Percentiles rank a stretch among this genome's conserved stretches.
phyloP scores from a whole-genome alignment of 1,284 basidiomycete genomes.

The Mycosarcoma mackinlayi region DNA sequence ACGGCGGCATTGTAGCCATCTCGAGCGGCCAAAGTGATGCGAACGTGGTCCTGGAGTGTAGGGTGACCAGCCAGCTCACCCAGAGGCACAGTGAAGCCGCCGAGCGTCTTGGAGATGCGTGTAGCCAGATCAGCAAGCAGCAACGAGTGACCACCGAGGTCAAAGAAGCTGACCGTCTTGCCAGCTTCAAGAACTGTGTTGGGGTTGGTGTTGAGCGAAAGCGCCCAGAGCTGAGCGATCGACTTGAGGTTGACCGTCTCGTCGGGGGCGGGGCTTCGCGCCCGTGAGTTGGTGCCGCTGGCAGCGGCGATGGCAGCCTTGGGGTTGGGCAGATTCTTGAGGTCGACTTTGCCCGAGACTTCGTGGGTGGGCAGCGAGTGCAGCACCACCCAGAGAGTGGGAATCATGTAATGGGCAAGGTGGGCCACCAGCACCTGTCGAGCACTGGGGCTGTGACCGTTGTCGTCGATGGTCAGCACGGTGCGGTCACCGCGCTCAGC shows the following conservation, averaged over 20 bases:
- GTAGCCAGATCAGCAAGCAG: slow-evolving; percentile 63
- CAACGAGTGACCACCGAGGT: slow-evolving; percentile 67
- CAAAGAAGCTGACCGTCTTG: slow-evolving; percentile 61
- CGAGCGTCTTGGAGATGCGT: slow-evolving; percentile 59
- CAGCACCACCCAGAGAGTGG: slow-evolving; percentile 64
- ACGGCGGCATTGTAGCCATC: slow-evolving; percentile 65
- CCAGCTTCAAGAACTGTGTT: slow-evolving; percentile 50
- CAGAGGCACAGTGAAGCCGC: slow-evolving; percentile 64
- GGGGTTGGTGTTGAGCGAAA: slow-evolving; percentile 59
- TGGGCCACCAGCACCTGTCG: slow-evolving; percentile 47
- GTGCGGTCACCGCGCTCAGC: slow-evolving; percentile 36
- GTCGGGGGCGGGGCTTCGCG: slow-evolving; percentile 41
- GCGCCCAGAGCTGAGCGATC: slow-evolving; percentile 62
- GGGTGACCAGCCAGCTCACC: slow-evolving; percentile 59
- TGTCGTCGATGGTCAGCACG: slow-evolving; percentile 52
- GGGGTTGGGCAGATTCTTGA: slow-evolving; percentile 61
- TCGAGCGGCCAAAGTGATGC: slow-evolving; percentile 52
- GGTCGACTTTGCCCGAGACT: slow-evolving; percentile 67
- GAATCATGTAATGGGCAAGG: slow-evolving; percentile 67
- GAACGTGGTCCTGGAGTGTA: slow-evolving; percentile 62
- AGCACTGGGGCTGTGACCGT: slow-evolving; percentile 62
- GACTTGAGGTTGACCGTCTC: slow-evolving; percentile 57
- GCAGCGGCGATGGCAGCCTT: slow-evolving; percentile 47
- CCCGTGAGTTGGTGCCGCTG: slow-evolving; percentile 41
- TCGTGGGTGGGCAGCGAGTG: slow-evolving; percentile 63